A percentile compares a stretch with the other conserved stretches of the same genome.
These are phyloP conservation scores for Serendipita sp. DNA, from an alignment of 1,284 basidiomycete genomes.

Conservation along the genomic window DNA sequence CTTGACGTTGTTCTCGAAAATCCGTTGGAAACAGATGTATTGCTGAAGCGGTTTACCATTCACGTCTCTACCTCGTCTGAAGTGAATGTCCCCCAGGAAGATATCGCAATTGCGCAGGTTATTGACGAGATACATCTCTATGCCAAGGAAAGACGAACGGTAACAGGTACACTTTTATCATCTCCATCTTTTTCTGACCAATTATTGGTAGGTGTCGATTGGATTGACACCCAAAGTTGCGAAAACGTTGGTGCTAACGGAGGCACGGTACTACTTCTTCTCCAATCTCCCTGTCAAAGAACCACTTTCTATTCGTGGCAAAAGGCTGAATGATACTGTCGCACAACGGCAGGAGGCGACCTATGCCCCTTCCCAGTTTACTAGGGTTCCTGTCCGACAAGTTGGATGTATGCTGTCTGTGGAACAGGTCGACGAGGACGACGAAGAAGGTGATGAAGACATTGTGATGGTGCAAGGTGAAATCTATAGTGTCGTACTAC, in stretches of 20 bases:
- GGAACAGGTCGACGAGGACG: slow-evolving; percentile 11
- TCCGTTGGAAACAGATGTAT: slow-evolving; percentile 55
- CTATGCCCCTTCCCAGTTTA: slow-evolving; percentile 48
- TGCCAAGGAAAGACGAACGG: slow-evolving; percentile 44
- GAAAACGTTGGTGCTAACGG: slow-evolving; percentile 38
- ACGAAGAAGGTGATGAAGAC: slow-evolving; percentile 17
- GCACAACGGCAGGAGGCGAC: slow-evolving; percentile 46
- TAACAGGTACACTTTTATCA: slow-evolving; percentile 18
- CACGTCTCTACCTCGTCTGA: slow-evolving; percentile 22
- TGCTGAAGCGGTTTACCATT: slow-evolving; percentile 44
- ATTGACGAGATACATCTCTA: slow-evolving; percentile 42
- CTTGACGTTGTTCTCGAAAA: slow-evolving; percentile 54
- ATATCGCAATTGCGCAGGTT: slow-evolving; percentile 37
- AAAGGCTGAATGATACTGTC: slow-evolving; percentile 53
- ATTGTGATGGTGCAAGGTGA: slow-evolving; percentile 50
- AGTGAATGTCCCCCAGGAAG: slow-evolving; percentile 25
- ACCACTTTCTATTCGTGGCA: slow-evolving; percentile 46
- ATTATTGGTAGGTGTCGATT: slow-evolving; percentile 40
- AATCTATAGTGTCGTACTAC: slow-evolving; percentile 34
- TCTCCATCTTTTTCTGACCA: not conserved
- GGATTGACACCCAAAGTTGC: slow-evolving; percentile 37
- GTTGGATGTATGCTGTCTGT: slow-evolving; percentile 37
- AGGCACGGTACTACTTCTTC: slow-evolving; percentile 51
- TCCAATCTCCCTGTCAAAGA: slow-evolving; percentile 48
- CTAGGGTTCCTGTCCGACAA: slow-evolving; percentile 45